Base-by-base conservation (phyloP, 805 yeast genomes). In the Cyberlindnera maritima region DNA sequence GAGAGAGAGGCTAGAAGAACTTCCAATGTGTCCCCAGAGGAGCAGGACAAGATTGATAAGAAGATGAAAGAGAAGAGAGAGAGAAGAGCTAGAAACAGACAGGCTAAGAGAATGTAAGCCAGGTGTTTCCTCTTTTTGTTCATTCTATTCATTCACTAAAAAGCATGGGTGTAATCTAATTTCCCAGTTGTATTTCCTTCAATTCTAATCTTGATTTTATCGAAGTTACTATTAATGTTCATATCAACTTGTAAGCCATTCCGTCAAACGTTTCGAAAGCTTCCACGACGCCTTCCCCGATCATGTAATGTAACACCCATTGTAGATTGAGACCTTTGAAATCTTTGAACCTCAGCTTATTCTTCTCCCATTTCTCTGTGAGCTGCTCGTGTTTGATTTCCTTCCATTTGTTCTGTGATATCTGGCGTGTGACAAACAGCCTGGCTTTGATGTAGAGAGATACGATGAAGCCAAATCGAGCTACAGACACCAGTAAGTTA, bases 31-130 rank as follows among this genome's bases (percentile, higher is more conserved):
- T 74, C 84, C 39, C 84, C 88, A 50, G 89, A 83, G 59, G 94
- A 85, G 63, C 94, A 86, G 69, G 81, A 81, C 55, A 88, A 85
- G 69, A 66, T 77, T 36, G 92, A 86, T 54, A 82, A 80, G 71
- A 88, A 85, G 71, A 88, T 85, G 66, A 73, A 74, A 55, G 96
- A 88, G 57, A 88, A 84, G 73, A 88, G 82, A 67, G 88, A 83
- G 63, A 82, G 89, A 71, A 87, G 88, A 81, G 79, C 68, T 83
- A 84, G 67, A 81, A 75, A 60, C 55, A 59, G 49, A 43, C 58
- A 55, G 53, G 39, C 38, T n/a, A 50, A 55, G 49, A 57, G 58
- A 56, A 52, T 46, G 51, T 55, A 37, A 50, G 11, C 37, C n/a
- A 35, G 21, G 14, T n/a, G 15, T 29, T 29, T 29, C 32, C 14